Evolutionary conservation across 495 filamentous ascomycete species (phyloP), one percentile per base, ranked within the genome.

Genomic region (Schizothecium vesticola): DNA sequence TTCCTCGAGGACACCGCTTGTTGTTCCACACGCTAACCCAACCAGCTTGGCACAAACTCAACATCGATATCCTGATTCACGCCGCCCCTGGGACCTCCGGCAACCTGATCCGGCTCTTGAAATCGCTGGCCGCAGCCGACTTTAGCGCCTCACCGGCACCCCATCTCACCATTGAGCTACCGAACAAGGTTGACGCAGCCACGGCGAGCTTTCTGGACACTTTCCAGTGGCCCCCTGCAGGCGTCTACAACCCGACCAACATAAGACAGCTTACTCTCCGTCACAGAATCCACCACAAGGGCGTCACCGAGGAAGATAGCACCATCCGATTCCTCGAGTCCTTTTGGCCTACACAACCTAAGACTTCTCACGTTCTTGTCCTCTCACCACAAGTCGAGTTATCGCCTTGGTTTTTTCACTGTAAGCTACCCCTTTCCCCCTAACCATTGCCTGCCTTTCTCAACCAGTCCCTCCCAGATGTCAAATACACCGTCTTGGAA

Each of bases 121-220:
- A 85, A 64, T 94, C 92, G 22, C 80, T 97, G 21, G 80, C 87
- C 70, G 80, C 80, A 9, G 91, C 92, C 1, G 92, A 96, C 69
- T 94, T 91, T 74, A 85, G 88, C 66, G 87, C 87, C 3, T 81
- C 86, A 12, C 73, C 81, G 8, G 76, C 80, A 16, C 92, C 93
- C 1, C 85, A 88, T 73, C 76, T 97, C 22, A 94, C 91, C 13
- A 87, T 97, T 65, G 93, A 97, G 72, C 86, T 97, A 24, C 90
- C 92, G 7, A 78, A 84, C 64, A 77, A 84, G 33, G 80, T 92
- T 9, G 91, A 94, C 67, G 70, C 75, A 51, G 82, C 85, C 7
- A 87, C 89, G 23, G 81, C 83, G 64, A 74, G 75, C 7, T 93
- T 87, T 71, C 68, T 94, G 16, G 82, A 87, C 60, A 75, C 74